Conservation (phyloP, 2,329 filamentous ascomycete species). For the Tolypocladium endophyticum region DNA sequence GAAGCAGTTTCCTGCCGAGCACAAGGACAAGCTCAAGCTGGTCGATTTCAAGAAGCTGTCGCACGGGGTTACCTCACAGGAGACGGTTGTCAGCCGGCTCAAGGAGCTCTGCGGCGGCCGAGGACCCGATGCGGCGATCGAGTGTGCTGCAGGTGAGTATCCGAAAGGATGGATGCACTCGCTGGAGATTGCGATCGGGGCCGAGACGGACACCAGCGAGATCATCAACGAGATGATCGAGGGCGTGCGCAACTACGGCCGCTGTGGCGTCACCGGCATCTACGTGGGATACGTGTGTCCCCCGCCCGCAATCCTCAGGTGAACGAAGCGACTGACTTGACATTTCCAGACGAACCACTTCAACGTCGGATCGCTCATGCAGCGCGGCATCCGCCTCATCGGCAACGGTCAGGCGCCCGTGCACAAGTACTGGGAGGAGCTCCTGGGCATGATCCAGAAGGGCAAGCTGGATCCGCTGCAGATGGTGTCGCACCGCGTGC, state of each 20-base stretch:
- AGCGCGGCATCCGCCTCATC: slow-evolving; percentile 72
- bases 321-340: background rate
- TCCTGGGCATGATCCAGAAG: slow-evolving; percentile 57
- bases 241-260: slow-evolving; percentile 59
- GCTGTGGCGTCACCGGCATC: slow-evolving; percentile 67
- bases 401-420: slow-evolving; percentile 61
- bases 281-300: slow-evolving; percentile 47
- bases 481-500: slow-evolving; percentile 73
- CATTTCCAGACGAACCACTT: slow-evolving; percentile 59
- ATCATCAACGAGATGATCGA: slow-evolving; percentile 73
- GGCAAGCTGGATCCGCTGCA: slow-evolving; percentile 63
- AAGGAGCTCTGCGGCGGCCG: slow-evolving; percentile 64
- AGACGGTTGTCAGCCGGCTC: slow-evolving; percentile 58
- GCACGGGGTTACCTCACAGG: slow-evolving; percentile 43
- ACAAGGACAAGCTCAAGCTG: slow-evolving; percentile 47
- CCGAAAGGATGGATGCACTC: slow-evolving; percentile 51
- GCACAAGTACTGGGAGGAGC: slow-evolving; percentile 71
- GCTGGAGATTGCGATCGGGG: slow-evolving; percentile 47
- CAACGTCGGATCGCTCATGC: slow-evolving; percentile 76
- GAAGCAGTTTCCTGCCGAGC: slow-evolving; percentile 41
- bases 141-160: slow-evolving; percentile 54
- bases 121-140: slow-evolving; percentile 64
- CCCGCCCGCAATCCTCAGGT: background rate
- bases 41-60: slow-evolving; percentile 56
- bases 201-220: slow-evolving; percentile 79